Conservation (phyloP, 2,329 filamentous ascomycete species). For the Dactylellina haptotyla region DNA sequence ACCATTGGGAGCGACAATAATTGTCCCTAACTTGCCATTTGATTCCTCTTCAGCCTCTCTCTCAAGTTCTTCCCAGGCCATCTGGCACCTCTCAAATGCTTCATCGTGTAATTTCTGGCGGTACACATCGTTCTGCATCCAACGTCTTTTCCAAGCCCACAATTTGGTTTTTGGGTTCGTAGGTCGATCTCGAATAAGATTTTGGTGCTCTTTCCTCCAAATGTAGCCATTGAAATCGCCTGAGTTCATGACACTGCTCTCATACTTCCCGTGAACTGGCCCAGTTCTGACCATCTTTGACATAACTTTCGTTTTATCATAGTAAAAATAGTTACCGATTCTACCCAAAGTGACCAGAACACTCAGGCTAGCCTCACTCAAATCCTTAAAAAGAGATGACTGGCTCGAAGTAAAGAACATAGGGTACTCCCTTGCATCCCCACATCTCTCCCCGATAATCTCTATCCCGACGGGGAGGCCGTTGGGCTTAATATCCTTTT, state of each 20-base stretch:
- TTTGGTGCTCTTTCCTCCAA: constrained; percentile 48
- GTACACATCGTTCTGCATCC: constrained; percentile 33
- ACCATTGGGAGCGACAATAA: too few relatives aligned
- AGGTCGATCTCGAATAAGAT: constrained; percentile 31
- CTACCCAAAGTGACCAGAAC: constrained; percentile 39
- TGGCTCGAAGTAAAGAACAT: constrained; percentile 29
- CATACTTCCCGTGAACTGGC: constrained; percentile 31
- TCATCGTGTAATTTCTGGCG: not conserved
- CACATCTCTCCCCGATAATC: constrained; percentile 34
- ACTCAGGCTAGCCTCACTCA: constrained; percentile 27
- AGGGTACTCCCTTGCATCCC: constrained; percentile 33
- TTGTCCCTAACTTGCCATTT: too few relatives aligned
- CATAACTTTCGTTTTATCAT: constrained; percentile 23
- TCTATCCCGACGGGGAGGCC: constrained; percentile 36
- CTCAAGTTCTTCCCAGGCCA: constrained; percentile 35
- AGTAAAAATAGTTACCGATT: constrained; percentile 21
- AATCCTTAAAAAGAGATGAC: not conserved
- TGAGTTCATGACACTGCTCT: constrained; percentile 23
- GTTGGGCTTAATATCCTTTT: constrained; percentile 25
- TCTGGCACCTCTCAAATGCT: constrained; percentile 21
- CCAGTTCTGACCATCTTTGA: constrained; percentile 35
- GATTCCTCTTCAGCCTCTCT: constrained; percentile 18
- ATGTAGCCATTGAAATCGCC: constrained; percentile 25
- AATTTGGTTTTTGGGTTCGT: constrained; percentile 34
- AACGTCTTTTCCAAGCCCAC: constrained; percentile 27